A percentile compares a stretch with the other conserved stretches of the same genome.
These are phyloP conservation scores for Camelina neglecta DNA, from an alignment of 345 rosid genomes.

Conservation along the genomic window DNA sequence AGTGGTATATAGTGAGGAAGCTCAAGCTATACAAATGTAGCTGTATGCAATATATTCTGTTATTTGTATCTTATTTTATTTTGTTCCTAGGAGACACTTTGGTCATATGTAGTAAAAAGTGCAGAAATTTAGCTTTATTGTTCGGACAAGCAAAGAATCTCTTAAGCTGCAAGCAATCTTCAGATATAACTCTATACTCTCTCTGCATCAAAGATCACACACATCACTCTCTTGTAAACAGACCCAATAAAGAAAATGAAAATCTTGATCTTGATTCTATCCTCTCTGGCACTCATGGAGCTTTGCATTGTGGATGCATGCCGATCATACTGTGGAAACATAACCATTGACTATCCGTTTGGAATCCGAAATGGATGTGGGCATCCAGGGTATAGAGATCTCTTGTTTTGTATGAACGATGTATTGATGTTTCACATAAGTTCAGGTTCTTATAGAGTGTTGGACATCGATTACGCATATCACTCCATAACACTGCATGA, in stretches of 20 bases:
- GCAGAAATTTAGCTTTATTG: constrained; percentile 34
- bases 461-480: constrained; percentile 83
- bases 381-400: constrained; percentile 84
- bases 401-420: constrained; percentile 82
- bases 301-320: constrained; percentile 43
- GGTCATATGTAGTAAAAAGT: constrained; percentile 34
- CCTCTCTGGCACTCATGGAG: constrained; percentile 30
- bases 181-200: constrained; percentile 34
- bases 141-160: constrained; percentile 45
- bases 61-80: neutral
- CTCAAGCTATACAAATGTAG: neutral
- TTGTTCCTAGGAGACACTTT: constrained; percentile 29
- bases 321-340: constrained; percentile 83
- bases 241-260: constrained; percentile 25
- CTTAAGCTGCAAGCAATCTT: constrained; percentile 38
- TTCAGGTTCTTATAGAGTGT: constrained; percentile 84
- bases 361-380: constrained; percentile 79
- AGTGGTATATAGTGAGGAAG: constrained; percentile 21
- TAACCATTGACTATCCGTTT: constrained; percentile 83
- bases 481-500: constrained; percentile 76
- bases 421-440: constrained; percentile 83
- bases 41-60: neutral
- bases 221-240: constrained; percentile 29
- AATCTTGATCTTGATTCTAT: constrained; percentile 30
- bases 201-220: constrained; percentile 11